These are phyloP conservation scores for Drechslerella dactyloides DNA, from an alignment of 2,329 filamentous ascomycete genomes.

Conservation along the genomic window DNA sequence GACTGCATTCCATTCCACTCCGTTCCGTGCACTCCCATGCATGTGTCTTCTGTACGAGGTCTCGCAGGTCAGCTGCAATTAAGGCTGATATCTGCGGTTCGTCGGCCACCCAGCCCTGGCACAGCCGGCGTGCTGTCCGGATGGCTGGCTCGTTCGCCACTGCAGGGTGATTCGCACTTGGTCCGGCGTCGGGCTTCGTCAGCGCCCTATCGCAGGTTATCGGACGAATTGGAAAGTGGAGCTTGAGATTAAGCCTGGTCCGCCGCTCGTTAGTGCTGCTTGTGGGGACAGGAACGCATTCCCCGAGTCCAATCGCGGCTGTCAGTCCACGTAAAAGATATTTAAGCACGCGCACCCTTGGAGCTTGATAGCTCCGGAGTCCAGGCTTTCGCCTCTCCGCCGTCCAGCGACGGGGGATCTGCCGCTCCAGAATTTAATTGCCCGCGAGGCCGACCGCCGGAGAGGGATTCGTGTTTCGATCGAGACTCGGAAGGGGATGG, in stretches of 20 bases:
- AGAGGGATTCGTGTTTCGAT: conserved; percentile 32
- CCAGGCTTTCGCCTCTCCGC: conserved; percentile 19
- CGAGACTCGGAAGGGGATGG: neutral
- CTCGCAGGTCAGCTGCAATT: neutral
- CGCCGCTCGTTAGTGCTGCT: conserved; percentile 5
- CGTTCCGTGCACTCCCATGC: neutral
- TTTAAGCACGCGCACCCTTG: neutral
- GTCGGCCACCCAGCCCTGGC: too few relatives aligned
- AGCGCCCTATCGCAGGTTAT: conserved; percentile 24
- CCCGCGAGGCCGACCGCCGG: conserved; percentile 25
- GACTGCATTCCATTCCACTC: neutral
- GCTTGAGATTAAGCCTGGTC: conserved; percentile 5
- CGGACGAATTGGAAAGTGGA: conserved; percentile 38
- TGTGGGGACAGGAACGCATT: neutral
- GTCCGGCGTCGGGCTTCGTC: conserved; percentile 33
- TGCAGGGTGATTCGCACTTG: conserved; percentile 17
- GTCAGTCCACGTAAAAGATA: neutral
- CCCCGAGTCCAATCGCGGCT: conserved; percentile 9
- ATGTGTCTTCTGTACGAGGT: too few relatives aligned
- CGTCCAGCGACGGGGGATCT: conserved; percentile 19
- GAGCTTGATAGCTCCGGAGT: conserved; percentile 7
- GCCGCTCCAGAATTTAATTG: conserved; percentile 20
- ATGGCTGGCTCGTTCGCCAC: too few relatives aligned
- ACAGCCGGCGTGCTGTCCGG: too few relatives aligned
- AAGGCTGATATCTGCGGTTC: neutral